Evolutionary conservation across 2,329 filamentous ascomycete genomes (phyloP), one percentile per base, ranked within the genome.

Genomic region (Cytospora leucostoma): DNA sequence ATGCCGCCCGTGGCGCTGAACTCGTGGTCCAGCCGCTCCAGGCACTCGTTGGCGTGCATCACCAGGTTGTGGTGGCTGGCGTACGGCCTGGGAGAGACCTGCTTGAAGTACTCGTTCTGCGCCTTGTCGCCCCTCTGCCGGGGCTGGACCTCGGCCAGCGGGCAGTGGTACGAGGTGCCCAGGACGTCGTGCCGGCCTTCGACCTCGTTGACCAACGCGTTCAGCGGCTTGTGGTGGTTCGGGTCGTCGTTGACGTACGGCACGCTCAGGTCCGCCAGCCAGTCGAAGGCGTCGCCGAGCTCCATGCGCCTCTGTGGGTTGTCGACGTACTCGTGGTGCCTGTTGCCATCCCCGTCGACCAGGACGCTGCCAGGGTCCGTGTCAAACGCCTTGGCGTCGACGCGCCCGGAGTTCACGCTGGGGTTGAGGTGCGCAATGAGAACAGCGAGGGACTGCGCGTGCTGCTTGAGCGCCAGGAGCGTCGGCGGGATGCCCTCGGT

Each of bases 21-120:
- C 70, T 87, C 84, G 69, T 87, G 83, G 67, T 88, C 85, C 7
- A 88, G 78, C 2, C 82, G 76, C 74, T 87, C 84, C 7, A 88
- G 80, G 57, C 84, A 82, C 64, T 82, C 78, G 69, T 87, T 87
- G 64, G 84, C 84, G 70, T 87, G 85, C 74, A 79, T 76, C 34
- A 85, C 74, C 17, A 87, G 77, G 37, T 77, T 77, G 66, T 80
- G 75, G 66, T 84, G 82, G 59, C 74, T 78, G 56, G 77, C 75
- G 63, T 79, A 83, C 4, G 79, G 80, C 64, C 15, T 47, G n/a
- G 21, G 33, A 17, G 59, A 58, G 6, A 54, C 34, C 17, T 56
- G n/a, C 34, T 38, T 35, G 38, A 57, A 32, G 34, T 55, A 66
- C n/a, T 57, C 57, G 54, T 61, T 61, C 35, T 44, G 53, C 33